Conservation (phyloP, 129 eudicot genomes). For the Escallonia herrerae region DNA sequence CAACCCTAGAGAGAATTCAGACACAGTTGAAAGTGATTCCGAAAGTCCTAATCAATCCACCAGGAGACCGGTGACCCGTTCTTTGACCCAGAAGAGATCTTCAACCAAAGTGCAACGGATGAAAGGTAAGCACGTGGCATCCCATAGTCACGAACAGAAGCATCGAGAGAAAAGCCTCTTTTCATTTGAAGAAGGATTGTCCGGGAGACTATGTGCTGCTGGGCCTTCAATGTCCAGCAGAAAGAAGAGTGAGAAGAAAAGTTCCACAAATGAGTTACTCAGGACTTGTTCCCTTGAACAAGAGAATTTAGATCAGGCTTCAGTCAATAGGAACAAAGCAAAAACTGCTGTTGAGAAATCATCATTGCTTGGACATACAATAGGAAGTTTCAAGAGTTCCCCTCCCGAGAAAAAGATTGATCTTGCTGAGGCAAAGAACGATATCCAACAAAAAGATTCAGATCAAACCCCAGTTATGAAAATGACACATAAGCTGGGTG, state of each 20-base stretch:
- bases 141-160: conserved; percentile 22
- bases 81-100: conserved; percentile 39
- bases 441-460: conserved; percentile 14
- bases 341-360: conserved; percentile 25
- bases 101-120: conserved; percentile 22
- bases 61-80: conserved; percentile 58
- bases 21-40: conserved; percentile 60
- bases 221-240: conserved; percentile 30
- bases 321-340: conserved; percentile 28
- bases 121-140: conserved; percentile 23
- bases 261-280: conserved; percentile 24
- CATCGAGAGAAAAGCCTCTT: conserved; percentile 30
- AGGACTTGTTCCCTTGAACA: conserved; percentile 12
- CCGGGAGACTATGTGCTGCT: conserved; percentile 26
- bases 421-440: conserved; percentile 25
- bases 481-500: conserved; percentile 24
- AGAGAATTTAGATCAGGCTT: conserved; percentile 23
- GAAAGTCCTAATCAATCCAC: conserved; percentile 21
- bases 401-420: conserved; percentile 16
- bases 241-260: conserved; percentile 24
- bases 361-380: conserved; percentile 15
- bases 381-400: conserved; percentile 8
- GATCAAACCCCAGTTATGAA: conserved; percentile 16
- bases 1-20: conserved; percentile 35
- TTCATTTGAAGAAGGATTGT: conserved; percentile 42